Evolutionary conservation across 805 yeast genomes (phyloP).

Genomic region (Ascoidea tarda): DNA sequence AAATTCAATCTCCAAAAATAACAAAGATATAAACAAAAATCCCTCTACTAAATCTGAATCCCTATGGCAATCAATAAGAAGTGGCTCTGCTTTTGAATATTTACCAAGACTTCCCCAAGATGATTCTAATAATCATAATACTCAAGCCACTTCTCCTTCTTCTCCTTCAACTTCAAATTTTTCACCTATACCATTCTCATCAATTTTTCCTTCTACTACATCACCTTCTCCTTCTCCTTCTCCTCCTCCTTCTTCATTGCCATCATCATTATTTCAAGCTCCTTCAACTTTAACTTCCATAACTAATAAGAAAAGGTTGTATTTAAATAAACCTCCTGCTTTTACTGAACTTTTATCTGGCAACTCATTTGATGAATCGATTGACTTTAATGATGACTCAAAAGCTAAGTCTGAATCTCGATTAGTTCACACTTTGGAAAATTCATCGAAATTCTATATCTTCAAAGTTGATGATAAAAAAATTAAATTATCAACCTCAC

Average conservation of each 20-base stretch:
- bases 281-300: not conserved
- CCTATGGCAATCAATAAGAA: constrained; percentile 16
- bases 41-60: constrained; percentile 8
- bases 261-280: not conserved
- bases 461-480: constrained; percentile 8
- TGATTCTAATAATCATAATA: no score
- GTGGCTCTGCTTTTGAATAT: constrained; percentile 17
- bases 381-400: not conserved
- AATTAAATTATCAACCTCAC: constrained; percentile 13
- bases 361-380: not conserved
- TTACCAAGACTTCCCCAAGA: constrained; percentile 10
- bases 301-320: no score
- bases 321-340: not conserved
- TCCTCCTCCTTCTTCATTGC: not conserved
- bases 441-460: constrained; percentile 2
- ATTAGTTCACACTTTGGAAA: not conserved
- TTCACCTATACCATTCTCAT: not conserved
- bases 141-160: no score
- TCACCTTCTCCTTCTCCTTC: not conserved
- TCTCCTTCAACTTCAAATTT: no score
- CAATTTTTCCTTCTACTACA: not conserved
- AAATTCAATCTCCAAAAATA: not conserved
- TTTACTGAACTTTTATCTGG: not conserved
- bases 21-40: not conserved
- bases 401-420: no score